Evolutionary conservation across 768 basidiomycete species (phyloP).

Genomic region (Filobasidium floriforme): DNA sequence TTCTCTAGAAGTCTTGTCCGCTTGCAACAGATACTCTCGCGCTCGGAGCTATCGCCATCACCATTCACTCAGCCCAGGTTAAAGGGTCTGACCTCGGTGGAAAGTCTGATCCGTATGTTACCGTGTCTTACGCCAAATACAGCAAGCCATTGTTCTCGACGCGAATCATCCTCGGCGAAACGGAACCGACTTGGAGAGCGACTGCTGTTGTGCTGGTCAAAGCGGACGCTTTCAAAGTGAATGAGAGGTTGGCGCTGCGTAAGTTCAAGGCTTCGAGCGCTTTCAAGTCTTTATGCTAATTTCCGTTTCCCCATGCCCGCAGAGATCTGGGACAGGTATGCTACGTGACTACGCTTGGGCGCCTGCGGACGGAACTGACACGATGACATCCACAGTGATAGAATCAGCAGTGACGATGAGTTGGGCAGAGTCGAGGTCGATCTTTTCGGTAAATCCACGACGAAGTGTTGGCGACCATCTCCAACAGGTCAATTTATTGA

Average conservation of each 20-base stretch:
- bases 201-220: conserved; percentile 11
- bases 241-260: conserved; percentile 14
- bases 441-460: conserved; percentile 2
- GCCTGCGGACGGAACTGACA: not conserved
- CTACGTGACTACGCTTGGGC: not conserved
- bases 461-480: too few species aligned
- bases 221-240: conserved; percentile 16
- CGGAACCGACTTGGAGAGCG: conserved; percentile 19
- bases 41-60: conserved; percentile 14
- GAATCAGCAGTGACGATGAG: conserved; percentile 17
- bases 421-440: conserved; percentile 20
- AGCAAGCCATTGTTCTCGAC: conserved; percentile 21
- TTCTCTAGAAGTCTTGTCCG: too few species aligned
- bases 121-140: conserved; percentile 15
- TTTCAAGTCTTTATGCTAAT: too few species aligned
- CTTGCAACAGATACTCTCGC: conserved; percentile 7
- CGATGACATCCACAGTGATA: conserved; percentile 6
- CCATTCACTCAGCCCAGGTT: conserved; percentile 14
- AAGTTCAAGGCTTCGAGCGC: not conserved
- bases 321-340: conserved; percentile 21
- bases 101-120: conserved; percentile 17
- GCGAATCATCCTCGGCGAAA: conserved; percentile 15
- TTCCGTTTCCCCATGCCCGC: not conserved
- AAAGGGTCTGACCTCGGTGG: conserved; percentile 14
- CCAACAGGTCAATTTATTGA: not conserved